Evolutionary conservation across 2,329 filamentous ascomycete species (phyloP), one percentile per base, ranked within the genome.

Genomic region (Chaetomium olivaceum): DNA sequence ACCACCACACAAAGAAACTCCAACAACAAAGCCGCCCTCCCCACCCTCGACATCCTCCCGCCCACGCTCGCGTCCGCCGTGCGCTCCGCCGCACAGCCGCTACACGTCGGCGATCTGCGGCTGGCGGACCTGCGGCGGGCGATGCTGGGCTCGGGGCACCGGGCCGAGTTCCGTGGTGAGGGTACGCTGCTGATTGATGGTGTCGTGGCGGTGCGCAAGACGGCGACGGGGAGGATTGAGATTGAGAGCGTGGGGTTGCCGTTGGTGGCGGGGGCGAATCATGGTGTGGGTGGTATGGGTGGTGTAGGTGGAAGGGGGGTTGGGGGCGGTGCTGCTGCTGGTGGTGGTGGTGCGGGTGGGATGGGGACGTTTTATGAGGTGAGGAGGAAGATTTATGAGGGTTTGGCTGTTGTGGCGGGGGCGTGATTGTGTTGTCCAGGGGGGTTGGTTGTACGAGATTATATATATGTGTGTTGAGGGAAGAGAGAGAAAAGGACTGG

Each of bases 61-160:
- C 77, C 79, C 9, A 83, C 80, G 64, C 81, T 93, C 78, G 86
- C 88, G 3, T 89, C 91, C 0, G 89, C 91, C 0, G 89, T 90
- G 8, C 85, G 91, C 67, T 89, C 91, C 3, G 88, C 90, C 39
- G 89, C 92, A 0, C 92, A 94, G 69, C 93, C 95, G 12, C 87
- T 99, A 55, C 95, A 98, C 76, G 95, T 99, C 3, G 95, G 95
- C 68, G 95, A 99, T 76, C 80, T 98, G 51, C 87, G 94, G 25
- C 85, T 99, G 21, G 92, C 94, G 0, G 93, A 98, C 76, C 81
- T 99, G 65, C 85, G 95, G 60, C 89, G 91, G 67, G 85, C 93
- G 23, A 91, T 99, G 87, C 89, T 92, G 73, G 83, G 85, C 16
- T 85, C 89, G 3, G 93, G 93, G 0, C 93, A 97, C 79, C 89